Base-by-base conservation (phyloP, 805 yeast species). In the Kuraishia piskuri region DNA sequence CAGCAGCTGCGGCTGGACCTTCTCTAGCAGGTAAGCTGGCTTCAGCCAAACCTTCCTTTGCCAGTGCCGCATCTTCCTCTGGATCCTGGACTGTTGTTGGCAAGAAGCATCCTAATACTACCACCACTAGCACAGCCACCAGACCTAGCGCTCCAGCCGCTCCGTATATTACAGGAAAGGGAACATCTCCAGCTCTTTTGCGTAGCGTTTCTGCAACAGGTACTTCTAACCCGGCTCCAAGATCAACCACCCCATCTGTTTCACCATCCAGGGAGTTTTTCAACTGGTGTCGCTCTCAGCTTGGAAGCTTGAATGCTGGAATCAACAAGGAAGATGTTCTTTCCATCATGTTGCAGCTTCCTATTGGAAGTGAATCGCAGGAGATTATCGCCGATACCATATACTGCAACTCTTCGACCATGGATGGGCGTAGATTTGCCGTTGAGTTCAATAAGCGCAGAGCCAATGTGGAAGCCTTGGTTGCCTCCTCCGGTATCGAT, bases 371-470 rank as follows among this genome's bases (percentile, higher is more conserved):
- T 6, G 96, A 90, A 59, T 82, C 96, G 0, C 75, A 78, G 50
- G 96, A 85, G 66, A 88, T 92, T 65, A 90, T 92, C 64, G 86
- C 96, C 1, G 99, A 92, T 63, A 89, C 97, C 12, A 83, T 92
- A 55, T 90, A 90, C 71, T 83, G 94, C 23, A 87, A 90, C 56
- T 86, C 96, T 46, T 79, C 91, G 2, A 86, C 91, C 1, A 84
- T 92, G 87, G 97, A 94, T 67, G 98, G 98, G 22, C 83, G 96
- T 65, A 78, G 96, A 59, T 92, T 91, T 73, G 96, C 99, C 0
- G 80, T 78, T 54, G 99, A 94, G 64, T 94, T 94, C 66, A 75
- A 86, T 64, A 86, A 84, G 69, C 83, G 87, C 64, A 84, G 94
- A 63, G 78, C 77, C 56, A 77, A 73, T 50, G 91, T 89, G 54